Evolutionary conservation across 176 grass and related monocot species (phyloP).

Genomic region (Phoenix roebelenii): DNA sequence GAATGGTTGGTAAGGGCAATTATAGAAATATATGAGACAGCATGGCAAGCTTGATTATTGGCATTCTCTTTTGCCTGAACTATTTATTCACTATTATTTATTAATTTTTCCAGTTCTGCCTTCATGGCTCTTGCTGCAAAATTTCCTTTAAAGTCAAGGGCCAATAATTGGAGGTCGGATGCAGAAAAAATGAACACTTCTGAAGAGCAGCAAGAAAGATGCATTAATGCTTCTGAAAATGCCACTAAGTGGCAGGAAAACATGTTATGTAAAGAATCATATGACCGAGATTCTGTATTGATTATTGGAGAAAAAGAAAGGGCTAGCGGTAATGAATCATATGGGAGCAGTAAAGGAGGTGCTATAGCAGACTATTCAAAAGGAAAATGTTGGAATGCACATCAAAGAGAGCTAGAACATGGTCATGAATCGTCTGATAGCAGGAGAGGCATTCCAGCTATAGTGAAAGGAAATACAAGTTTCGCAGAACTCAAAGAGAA

Average conservation of each 20-base stretch:
- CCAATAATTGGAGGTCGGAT: constrained; percentile 16
- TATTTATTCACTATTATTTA: neutral
- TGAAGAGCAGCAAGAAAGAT: constrained; percentile 31
- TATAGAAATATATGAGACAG: no score
- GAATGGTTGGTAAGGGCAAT: no score
- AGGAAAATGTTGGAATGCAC: constrained; percentile 23
- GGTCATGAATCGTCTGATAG: constrained; percentile 31
- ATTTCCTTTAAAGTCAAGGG: constrained; percentile 40
- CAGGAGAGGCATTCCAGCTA: constrained; percentile 15
- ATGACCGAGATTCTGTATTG: constrained; percentile 27
- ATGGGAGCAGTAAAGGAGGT: constrained; percentile 34
- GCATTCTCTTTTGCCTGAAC: no score
- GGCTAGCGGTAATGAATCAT: constrained; percentile 45
- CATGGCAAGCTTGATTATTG: no score
- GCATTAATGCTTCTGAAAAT: constrained; percentile 31
- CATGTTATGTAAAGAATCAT: constrained; percentile 45
- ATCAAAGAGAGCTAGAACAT: constrained; percentile 17
- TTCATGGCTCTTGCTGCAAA: constrained; percentile 71
- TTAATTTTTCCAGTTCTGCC: constrained; percentile 51
- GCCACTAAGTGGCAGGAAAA: constrained; percentile 42
- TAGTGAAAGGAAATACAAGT: constrained; percentile 8
- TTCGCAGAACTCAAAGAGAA: constrained; percentile 32
- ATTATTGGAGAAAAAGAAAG: constrained; percentile 49
- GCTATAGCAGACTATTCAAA: constrained; percentile 6
- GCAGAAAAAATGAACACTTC: constrained; percentile 17